Evolutionary conservation across 1,284 basidiomycete genomes (phyloP).

Genomic region (Mycena citricolor): DNA sequence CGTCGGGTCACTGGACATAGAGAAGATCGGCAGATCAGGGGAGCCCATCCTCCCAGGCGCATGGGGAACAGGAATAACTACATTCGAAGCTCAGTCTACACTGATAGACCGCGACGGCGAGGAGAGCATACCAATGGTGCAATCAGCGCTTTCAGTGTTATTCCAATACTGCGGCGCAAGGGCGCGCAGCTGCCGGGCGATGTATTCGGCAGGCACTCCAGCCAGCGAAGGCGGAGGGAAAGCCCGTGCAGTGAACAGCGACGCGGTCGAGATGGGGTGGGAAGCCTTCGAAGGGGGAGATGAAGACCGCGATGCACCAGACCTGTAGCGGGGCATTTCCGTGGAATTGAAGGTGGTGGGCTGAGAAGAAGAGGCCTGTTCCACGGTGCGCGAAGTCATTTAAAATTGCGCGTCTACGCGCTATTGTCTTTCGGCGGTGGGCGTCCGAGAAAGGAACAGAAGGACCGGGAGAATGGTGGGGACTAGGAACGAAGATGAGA

Average conservation of each 20-base stretch:
- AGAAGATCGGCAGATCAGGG: conserved; percentile 30
- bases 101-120: conserved; percentile 1
- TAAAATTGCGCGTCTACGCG: no score
- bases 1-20: conserved; percentile 29
- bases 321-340: conserved; percentile 40
- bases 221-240: conserved; percentile 64
- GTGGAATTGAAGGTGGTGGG: no score
- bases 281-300: conserved; percentile 27
- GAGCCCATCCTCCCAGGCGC: conserved; percentile 33
- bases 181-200: conserved; percentile 63
- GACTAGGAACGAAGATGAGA: no score
- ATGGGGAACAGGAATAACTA: conserved; percentile 54
- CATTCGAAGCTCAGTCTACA: conserved; percentile 1
- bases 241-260: conserved; percentile 50
- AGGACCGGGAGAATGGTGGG: no score
- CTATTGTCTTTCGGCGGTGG: no score
- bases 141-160: conserved; percentile 69
- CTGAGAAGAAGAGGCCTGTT: no score
- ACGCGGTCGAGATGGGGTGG: conserved; percentile 28
- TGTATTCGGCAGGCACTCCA: conserved; percentile 67
- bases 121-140: conserved; percentile 59
- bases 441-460: conserved; percentile 5
- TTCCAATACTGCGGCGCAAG: conserved; percentile 70
- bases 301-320: conserved; percentile 36
- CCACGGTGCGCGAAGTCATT: no score